These are phyloP conservation scores for Mycena rosella DNA, from an alignment of 768 basidiomycete genomes.

Conservation along the genomic window DNA sequence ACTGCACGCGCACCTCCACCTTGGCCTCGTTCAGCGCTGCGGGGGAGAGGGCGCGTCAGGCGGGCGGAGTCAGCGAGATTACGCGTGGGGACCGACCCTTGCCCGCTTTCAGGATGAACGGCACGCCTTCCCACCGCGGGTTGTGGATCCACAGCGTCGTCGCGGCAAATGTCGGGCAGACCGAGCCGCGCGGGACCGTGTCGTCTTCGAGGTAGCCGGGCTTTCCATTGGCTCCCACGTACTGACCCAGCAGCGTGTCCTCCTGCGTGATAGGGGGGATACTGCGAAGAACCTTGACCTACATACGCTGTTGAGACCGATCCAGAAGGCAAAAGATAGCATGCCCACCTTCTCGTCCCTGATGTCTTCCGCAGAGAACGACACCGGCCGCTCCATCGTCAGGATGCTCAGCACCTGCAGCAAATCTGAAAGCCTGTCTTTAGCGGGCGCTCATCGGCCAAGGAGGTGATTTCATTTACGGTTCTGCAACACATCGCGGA, in stretches of 20 bases:
- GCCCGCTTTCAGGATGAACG: slow-evolving; percentile 98
- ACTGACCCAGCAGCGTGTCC: slow-evolving; percentile 95
- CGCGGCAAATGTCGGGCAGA: slow-evolving; percentile 95
- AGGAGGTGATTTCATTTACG: slow-evolving; percentile 68
- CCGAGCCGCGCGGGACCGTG: slow-evolving; percentile 92
- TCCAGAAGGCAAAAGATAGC: slow-evolving; percentile 10
- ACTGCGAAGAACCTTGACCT: slow-evolving; percentile 96
- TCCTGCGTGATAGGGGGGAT: slow-evolving; percentile 84
- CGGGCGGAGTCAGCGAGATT: slow-evolving; percentile 17
- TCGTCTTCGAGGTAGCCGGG: slow-evolving; percentile 98
- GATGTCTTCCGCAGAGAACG: slow-evolving; percentile 96
- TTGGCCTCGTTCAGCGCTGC: slow-evolving; percentile 97
- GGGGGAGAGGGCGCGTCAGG: not conserved
- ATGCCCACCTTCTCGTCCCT: slow-evolving; percentile 92
- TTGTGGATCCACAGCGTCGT: slow-evolving; percentile 94
- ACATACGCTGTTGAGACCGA: slow-evolving; percentile 27
- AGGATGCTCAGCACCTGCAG: slow-evolving; percentile 94
- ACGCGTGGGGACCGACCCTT: slow-evolving; percentile 75
- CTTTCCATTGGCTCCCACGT: slow-evolving; percentile 88
- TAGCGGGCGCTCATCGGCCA: slow-evolving; percentile 32
- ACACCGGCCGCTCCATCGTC: slow-evolving; percentile 98
- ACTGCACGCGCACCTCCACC: slow-evolving; percentile 31
- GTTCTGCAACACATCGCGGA: slow-evolving; percentile 97
- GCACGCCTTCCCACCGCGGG: slow-evolving; percentile 98
- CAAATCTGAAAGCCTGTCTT: slow-evolving; percentile 70